A percentile compares a stretch with the other conserved stretches of the same genome.
phyloP scores from a whole-genome alignment of 2,329 filamentous ascomycete genomes.

The Conoideocrella luteorostrata region DNA sequence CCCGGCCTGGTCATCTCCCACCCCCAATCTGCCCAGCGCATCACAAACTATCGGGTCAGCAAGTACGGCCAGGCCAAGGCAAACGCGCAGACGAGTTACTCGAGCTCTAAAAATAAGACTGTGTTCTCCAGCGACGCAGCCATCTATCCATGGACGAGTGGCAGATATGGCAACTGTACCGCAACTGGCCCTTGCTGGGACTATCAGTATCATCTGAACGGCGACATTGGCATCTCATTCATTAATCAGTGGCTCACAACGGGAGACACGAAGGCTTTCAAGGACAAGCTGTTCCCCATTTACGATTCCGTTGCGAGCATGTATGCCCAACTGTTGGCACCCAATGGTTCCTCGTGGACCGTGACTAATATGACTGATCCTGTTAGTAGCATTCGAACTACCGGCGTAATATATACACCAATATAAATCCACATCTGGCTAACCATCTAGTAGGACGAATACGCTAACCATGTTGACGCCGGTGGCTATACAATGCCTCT shows the following conservation, averaged over 20 bases:
- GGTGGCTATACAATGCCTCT: conserved; percentile 63
- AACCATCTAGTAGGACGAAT: conserved; percentile 45
- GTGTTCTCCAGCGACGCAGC: conserved; percentile 48
- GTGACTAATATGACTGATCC: conserved; percentile 54
- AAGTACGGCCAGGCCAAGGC: conserved; percentile 42
- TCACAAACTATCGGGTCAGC: conserved; percentile 20
- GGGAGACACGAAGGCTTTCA: conserved; percentile 15
- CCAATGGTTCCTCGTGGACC: conserved; percentile 48
- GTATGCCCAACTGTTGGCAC: conserved; percentile 52
- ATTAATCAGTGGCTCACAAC: conserved; percentile 19
- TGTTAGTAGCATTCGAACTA: too few species aligned
- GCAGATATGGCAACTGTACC: conserved; percentile 59
- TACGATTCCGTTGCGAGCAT: conserved; percentile 58
- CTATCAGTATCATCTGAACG: conserved; percentile 66
- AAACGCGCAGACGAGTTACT: conserved; percentile 5
- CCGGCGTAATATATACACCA: too few species aligned
- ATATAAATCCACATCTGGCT: too few species aligned
- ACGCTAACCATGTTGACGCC: conserved; percentile 60
- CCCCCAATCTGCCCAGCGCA: conserved; percentile 19
- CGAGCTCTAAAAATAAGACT: conserved; percentile 33
- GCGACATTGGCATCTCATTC: conserved; percentile 52
- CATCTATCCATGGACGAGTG: conserved; percentile 62
- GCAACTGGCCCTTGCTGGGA: conserved; percentile 57
- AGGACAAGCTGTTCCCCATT: conserved; percentile 47
- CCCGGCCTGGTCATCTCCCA: conserved; percentile 19